Evolutionary conservation across 1,139 yeast species (phyloP), one percentile per base, ranked within the genome.

Genomic region (Yamadazyma diddensiae): DNA sequence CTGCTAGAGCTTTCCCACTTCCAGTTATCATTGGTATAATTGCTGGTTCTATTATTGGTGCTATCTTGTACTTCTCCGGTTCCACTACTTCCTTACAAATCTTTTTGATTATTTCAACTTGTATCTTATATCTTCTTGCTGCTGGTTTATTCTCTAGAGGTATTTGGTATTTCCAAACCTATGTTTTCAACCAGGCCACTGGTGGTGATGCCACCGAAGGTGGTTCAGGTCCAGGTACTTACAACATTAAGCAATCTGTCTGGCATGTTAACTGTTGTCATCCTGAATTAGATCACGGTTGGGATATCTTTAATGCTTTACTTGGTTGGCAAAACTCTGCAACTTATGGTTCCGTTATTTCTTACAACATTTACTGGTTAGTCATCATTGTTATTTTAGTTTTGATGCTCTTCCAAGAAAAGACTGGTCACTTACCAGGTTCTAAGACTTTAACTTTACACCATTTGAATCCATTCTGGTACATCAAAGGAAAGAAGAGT

Each of bases 241-340:
- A 88, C 58, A 82, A 88, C 57, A 77, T 87, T 46, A 52, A 68
- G 35, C 71, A 74, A 50, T 63, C 86, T 8, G 95, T 88, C 12
- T 88, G 95, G 87, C 97, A 88, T 59, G 90, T 88, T 41, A 87
- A 88, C 70, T 88, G 96, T 64, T 88, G 96, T 65, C 87, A 86
- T 62, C 94, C 95, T 21, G 85, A 81, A 59, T 70, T 70, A 29
- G 95, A 87, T 55, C 81, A 85, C 41, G 94, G 94, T 64, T 88
- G 95, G 95, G 94, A 84, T 76, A 77, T 88, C 40, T 87, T 88
- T 72, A 87, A 86, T 52, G 55, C 62, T 25, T 45, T 57, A 24
- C 51, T 57, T 20, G 62, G 62, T 29, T 57, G 62, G 61, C 61
- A 55, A 55, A 57, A 57, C 34, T 53, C 62, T 33, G 96, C 96